phyloP scores from a whole-genome alignment of 257 asterid genomes.

The Ilex asprella region DNA sequence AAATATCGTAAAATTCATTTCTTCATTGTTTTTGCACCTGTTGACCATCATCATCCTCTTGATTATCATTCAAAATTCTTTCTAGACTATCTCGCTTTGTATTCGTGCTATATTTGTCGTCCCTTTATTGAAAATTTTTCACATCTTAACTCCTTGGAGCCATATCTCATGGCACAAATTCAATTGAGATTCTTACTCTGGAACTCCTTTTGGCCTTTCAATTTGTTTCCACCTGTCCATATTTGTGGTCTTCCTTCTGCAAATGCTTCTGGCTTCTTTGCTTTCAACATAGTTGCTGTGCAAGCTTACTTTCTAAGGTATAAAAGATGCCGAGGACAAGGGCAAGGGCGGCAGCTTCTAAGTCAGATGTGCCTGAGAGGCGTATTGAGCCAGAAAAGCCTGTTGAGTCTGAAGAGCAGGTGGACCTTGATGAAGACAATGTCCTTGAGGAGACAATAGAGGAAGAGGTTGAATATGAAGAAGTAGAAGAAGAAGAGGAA shows the following conservation, averaged over 20 bases:
- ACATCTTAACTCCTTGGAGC: constrained; percentile 63
- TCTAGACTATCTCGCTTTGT: constrained; percentile 61
- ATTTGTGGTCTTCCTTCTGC: constrained; percentile 76
- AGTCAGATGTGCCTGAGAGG: constrained; percentile 52
- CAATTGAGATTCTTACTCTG: constrained; percentile 51
- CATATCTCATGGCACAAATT: constrained; percentile 68
- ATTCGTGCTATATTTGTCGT: constrained; percentile 33
- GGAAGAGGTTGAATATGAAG: no score
- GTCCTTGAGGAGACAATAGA: constrained; percentile 48
- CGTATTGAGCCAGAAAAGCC: constrained; percentile 49
- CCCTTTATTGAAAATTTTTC: constrained; percentile 38
- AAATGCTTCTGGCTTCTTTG: constrained; percentile 73
- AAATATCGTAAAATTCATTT: constrained; percentile 43
- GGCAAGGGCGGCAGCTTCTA: constrained; percentile 48
- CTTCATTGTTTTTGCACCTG: constrained; percentile 51
- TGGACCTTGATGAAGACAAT: constrained; percentile 50
- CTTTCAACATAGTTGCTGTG: constrained; percentile 66
- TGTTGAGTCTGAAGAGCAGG: constrained; percentile 68
- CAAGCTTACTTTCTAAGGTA: constrained; percentile 46
- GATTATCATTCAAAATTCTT: constrained; percentile 41
- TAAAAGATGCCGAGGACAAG: constrained; percentile 85
- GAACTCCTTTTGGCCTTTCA: constrained; percentile 74
- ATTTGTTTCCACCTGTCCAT: constrained; percentile 67
- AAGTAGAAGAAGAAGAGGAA: no score
- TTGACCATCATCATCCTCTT: constrained; percentile 55